Base-by-base conservation (phyloP, 352 stramenopile genomes). In the Pythium guiyangense region DNA sequence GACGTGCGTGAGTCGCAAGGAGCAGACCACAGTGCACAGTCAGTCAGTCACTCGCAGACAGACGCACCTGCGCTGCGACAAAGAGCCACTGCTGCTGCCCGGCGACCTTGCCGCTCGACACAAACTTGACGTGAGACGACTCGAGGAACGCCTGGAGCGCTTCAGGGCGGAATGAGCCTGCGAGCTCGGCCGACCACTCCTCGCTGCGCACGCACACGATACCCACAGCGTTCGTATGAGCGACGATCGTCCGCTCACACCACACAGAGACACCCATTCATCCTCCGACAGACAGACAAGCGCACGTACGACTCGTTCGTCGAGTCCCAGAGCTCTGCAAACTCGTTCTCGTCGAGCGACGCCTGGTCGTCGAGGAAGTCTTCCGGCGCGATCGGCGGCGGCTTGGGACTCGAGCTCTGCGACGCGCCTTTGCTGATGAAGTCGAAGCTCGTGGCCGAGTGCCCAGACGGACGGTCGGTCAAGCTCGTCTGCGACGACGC, bases 71-170 rank as follows among this genome's bases (percentile, higher is more conserved):
- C 52, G 92, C 80, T 14, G 84, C 86, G 40, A 82, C 76, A 54
- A 92, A 92, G 27, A 84, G 63, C 57, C 85, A 81, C n/a, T 88
- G 80, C 59, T 90, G 77, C 59, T 90, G 81, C 35, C 86, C 84
- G 58, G 63, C 84, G 54, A 93, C 63, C 52, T 90, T 89, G 42
- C 83, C 76, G 60, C 70, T 93, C n/a, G 81, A 79, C 12, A 81
- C 52, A 34, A 84, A 88, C 39, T 73, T 64, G 52, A 96, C 74
- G 9, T 84, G 69, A 22, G 85, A 84, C 14, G 59, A 64, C 29
- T 86, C 69, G n/a, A 96, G 71, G 59, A 77, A 86, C 5, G 50
- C 39, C 44, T 88, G 75, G 17, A 96, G 67, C 4, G 84, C 71
- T 26, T 67, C 54, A 4, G 74, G 65, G 40, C 89, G 72, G 40